A percentile compares a stretch with the other conserved stretches of the same genome.
Conservation (phyloP, 768 basidiomycete genomes). For the Serendipita indica region DNA sequence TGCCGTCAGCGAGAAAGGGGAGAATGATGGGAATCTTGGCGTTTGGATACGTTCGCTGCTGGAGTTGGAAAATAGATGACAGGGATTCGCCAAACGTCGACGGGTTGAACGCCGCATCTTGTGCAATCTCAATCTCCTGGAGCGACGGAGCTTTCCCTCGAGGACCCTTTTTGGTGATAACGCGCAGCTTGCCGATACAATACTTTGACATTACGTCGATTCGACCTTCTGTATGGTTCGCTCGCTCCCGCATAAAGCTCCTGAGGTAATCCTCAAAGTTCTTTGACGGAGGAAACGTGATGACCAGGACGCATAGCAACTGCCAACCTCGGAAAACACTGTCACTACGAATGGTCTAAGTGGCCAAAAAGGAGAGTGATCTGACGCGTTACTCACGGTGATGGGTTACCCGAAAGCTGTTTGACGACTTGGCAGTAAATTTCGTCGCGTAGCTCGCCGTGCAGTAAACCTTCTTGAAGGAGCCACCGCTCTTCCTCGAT, state of each 20-base stretch:
- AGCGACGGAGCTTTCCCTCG: constrained; percentile 68
- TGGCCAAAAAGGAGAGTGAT: neutral
- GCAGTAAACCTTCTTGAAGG: constrained; percentile 57
- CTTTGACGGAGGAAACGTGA: constrained; percentile 86
- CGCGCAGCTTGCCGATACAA: constrained; percentile 60
- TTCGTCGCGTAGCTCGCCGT: constrained; percentile 82
- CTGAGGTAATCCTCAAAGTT: constrained; percentile 77
- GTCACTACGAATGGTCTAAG: constrained; percentile 35
- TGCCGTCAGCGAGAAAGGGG: constrained; percentile 84
- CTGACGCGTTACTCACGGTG: constrained; percentile 36
- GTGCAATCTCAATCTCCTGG: constrained; percentile 80
- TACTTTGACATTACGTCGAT: constrained; percentile 86
- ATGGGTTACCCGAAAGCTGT: constrained; percentile 72
- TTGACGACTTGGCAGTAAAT: constrained; percentile 90
- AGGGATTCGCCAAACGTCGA: constrained; percentile 88
- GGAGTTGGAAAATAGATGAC: constrained; percentile 66
- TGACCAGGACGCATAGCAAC: constrained; percentile 74
- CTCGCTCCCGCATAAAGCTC: constrained; percentile 62
- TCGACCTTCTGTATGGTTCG: constrained; percentile 51
- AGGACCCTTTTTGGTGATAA: constrained; percentile 71
- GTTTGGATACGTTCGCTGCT: constrained; percentile 72
- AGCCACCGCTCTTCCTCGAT: constrained; percentile 77
- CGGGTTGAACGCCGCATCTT: constrained; percentile 90
- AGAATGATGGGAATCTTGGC: constrained; percentile 84
- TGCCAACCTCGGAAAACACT: constrained; percentile 89